These are phyloP conservation scores for Lactuca saligna DNA, from an alignment of 129 eudicot species.

Conservation along the genomic window DNA sequence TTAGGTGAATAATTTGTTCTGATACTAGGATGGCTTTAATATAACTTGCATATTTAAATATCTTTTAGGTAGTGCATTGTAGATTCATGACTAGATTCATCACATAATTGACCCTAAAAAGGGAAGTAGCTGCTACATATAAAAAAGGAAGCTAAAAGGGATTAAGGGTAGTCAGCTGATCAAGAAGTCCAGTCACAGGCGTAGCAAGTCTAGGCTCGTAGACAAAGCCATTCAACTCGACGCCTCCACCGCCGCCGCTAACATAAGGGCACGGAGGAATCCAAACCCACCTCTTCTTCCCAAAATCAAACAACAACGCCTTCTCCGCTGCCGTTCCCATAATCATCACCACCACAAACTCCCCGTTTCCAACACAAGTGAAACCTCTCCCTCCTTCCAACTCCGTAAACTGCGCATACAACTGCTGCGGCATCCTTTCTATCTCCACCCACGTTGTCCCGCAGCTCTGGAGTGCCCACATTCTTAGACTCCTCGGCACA, in stretches of 20 bases:
- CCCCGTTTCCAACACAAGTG: constrained; percentile 78
- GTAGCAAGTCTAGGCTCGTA: constrained; percentile 76
- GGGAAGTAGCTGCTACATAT: background rate
- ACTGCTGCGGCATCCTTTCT: constrained; percentile 91
- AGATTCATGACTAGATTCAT: constrained; percentile 3
- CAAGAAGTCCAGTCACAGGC: constrained; percentile 74
- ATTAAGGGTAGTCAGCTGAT: constrained; percentile 56
- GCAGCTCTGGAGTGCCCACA: constrained; percentile 67
- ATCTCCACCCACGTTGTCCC: constrained; percentile 76
- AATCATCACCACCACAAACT: constrained; percentile 58
- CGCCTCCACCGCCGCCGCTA: constrained; percentile 18
- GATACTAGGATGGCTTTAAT: background rate
- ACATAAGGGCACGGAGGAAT: constrained; percentile 64
- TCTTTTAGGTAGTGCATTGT: no score
- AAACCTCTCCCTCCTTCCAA: constrained; percentile 78
- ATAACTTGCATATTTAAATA: background rate
- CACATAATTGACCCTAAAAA: constrained; percentile 16
- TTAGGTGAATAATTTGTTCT: no score
- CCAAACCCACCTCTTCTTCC: constrained; percentile 79
- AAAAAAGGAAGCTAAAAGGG: constrained; percentile 26
- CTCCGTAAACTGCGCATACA: constrained; percentile 68
- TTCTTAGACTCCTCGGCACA: constrained; percentile 69
- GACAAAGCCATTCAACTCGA: constrained; percentile 72
- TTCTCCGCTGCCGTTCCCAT: constrained; percentile 41
- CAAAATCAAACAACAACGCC: constrained; percentile 72